A percentile compares a stretch with the other conserved stretches of the same genome.
Evolutionary conservation across 305 asterid species (phyloP).

Genomic region (Solanum hybrid): DNA sequence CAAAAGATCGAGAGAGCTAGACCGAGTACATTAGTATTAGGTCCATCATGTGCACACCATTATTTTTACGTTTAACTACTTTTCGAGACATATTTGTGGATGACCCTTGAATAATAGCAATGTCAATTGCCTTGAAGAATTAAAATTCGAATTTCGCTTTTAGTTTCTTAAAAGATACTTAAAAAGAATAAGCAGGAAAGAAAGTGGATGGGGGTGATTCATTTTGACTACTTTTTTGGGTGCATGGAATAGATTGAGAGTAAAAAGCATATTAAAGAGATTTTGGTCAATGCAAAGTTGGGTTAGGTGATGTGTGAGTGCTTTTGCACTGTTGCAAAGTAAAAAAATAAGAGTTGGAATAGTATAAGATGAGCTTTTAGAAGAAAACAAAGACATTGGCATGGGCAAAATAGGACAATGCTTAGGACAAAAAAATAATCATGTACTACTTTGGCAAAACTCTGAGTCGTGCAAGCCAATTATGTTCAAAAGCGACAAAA

Average conservation of each 20-base stretch:
- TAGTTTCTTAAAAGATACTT: background rate
- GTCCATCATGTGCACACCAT: background rate
- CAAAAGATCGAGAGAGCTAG: background rate
- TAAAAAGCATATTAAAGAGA: background rate
- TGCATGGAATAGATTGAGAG: background rate
- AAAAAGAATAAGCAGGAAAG: background rate
- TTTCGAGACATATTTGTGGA: background rate
- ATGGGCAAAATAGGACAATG: background rate
- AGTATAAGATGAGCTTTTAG: background rate
- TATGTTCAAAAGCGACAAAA: background rate
- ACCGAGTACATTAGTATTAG: background rate
- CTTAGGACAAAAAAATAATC: background rate
- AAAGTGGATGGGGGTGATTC: background rate
- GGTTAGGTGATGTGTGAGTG: background rate
- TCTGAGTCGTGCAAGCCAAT: background rate
- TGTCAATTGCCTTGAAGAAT: background rate
- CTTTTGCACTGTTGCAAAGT: background rate
- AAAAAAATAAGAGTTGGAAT: background rate
- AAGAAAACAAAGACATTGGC: background rate
- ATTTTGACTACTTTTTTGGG: background rate
- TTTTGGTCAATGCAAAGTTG: background rate
- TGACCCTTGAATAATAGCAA: background rate
- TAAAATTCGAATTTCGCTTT: background rate
- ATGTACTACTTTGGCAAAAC: background rate
- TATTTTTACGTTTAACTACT: background rate